Conservation (phyloP, 2,329 filamentous ascomycete species). For the Diaporthe humulicola region DNA sequence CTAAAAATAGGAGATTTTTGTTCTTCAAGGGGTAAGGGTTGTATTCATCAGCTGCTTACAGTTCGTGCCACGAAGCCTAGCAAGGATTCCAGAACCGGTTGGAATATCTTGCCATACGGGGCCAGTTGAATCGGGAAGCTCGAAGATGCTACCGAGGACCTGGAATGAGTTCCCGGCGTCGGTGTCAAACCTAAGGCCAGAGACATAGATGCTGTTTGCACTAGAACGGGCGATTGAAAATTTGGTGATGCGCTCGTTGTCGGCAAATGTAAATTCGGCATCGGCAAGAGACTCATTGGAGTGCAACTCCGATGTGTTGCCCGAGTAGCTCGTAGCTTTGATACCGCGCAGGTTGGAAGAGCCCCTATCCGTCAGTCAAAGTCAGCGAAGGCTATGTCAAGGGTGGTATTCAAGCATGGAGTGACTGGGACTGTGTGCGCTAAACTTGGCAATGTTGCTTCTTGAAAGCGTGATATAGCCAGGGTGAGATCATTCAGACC, state of each 20-base stretch:
- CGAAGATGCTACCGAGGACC: not conserved
- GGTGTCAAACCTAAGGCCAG: slow-evolving; percentile 15
- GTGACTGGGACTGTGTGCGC: too few relatives aligned
- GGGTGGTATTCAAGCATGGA: too few relatives aligned
- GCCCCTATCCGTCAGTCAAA: not conserved
- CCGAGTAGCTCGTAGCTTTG: slow-evolving; percentile 23
- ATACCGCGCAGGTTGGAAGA: slow-evolving; percentile 10
- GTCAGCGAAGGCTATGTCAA: not conserved
- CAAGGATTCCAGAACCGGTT: slow-evolving; percentile 33
- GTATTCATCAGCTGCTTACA: too few relatives aligned
- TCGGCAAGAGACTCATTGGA: not conserved
- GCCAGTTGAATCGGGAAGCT: not conserved
- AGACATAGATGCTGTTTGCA: not conserved
- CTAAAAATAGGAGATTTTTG: too few relatives aligned
- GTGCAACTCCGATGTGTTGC: slow-evolving; percentile 23
- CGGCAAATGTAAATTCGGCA: slow-evolving; percentile 19
- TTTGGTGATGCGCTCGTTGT: slow-evolving; percentile 34
- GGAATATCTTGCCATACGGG: not conserved
- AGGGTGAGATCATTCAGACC: too few relatives aligned
- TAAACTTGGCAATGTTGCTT: too few relatives aligned
- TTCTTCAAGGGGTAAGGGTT: too few relatives aligned
- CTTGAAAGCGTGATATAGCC: too few relatives aligned
- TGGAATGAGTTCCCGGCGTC: slow-evolving; percentile 6
- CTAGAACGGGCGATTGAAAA: slow-evolving; percentile 13
- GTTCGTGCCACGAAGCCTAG: slow-evolving; percentile 34